Evolutionary conservation across 192 early-diverging fungal species (phyloP), one percentile per base, ranked within the genome.

Genomic region (Coemansia interrupta): DNA sequence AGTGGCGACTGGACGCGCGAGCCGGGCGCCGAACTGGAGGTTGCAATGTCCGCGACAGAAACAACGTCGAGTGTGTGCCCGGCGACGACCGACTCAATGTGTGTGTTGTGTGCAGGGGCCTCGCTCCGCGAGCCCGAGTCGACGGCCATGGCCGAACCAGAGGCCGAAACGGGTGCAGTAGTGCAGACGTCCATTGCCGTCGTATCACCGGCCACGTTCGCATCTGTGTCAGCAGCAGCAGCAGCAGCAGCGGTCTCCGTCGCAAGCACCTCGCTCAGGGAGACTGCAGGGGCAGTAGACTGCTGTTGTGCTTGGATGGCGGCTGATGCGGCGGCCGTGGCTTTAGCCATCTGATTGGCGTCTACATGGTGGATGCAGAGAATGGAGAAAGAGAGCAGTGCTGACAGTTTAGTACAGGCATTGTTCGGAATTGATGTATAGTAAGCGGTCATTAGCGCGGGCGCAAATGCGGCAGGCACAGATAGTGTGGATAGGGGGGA

Each of bases 1-100:
- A 52, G 79, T 55, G 56, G 70, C 55, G 28, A 78, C 66, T 60
- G 75, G 56, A 55, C 46, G 26, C 23, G 52, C 14, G 67, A 58
- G 28, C 62, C 54, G 10, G 73, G 66, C 29, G 59, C 56, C 4
- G 73, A 76, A 52, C 29, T 59, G 11, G 67, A 63, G 23, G 42
- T 28, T 26, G 51, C 32, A 57, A 42, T 32, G 8, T 15, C 26
- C 49, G 41, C 19, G 28, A 36, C 32, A 6, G 32, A 36, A 8
- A 36, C n/a, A 26, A 47, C 39, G 50, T 58, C 56, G 32, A 48
- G 52, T 24, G 24, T 39, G 29, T 56, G 58, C 40, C 60, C 63
- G 13, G 53, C 53, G 22, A 47, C 32, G n/a, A 53, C 20, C 10
- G 58, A 20, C 41, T 52, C 41, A 56, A 63, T 45, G 54, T 68